Evolutionary conservation across 2,329 filamentous ascomycete species (phyloP).

Genomic region (Didymella segeticola): DNA sequence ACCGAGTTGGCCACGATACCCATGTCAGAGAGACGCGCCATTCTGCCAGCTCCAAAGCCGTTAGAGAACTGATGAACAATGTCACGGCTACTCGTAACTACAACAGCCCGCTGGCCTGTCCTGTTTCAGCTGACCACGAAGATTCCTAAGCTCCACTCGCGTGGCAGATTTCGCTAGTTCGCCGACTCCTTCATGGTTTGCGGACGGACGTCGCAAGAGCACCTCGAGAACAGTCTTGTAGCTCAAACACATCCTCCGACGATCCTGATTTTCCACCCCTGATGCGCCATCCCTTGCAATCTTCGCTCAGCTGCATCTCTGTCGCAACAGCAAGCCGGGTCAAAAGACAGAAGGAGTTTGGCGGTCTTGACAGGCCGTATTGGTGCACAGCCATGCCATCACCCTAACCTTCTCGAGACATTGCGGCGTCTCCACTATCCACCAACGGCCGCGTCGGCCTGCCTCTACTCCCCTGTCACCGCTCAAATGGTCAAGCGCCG

Average conservation of each 20-base stretch:
- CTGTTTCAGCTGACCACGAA: constrained; percentile 25
- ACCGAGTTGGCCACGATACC: constrained; percentile 26
- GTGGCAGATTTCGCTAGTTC: constrained; percentile 20
- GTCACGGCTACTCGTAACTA: constrained; percentile 7
- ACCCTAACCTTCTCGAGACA: constrained; percentile 27
- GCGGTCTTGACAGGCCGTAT: constrained; percentile 23
- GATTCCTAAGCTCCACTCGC: constrained; percentile 23
- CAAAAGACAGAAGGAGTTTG: constrained; percentile 20
- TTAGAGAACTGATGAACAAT: constrained; percentile 7
- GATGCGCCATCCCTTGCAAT: constrained; percentile 25
- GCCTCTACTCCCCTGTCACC: constrained; percentile 29
- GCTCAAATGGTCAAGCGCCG: constrained; percentile 25
- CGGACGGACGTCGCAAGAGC: constrained; percentile 22
- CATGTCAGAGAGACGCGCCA: constrained; percentile 13
- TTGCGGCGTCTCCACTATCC: constrained; percentile 25
- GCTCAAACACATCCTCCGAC: constrained; percentile 24
- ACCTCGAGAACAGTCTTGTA: constrained; percentile 8
- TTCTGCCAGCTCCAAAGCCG: constrained; percentile 8
- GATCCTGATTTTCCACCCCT: constrained; percentile 31
- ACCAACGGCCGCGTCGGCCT: constrained; percentile 43
- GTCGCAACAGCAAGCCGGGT: constrained; percentile 18
- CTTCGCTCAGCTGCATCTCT: constrained; percentile 19
- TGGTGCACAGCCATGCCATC: constrained; percentile 25
- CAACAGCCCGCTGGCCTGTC: constrained; percentile 17
- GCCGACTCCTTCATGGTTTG: constrained; percentile 11